These are phyloP conservation scores for Aschersonia sp. DNA, from an alignment of 2,329 filamentous ascomycete genomes.

Conservation along the genomic window DNA sequence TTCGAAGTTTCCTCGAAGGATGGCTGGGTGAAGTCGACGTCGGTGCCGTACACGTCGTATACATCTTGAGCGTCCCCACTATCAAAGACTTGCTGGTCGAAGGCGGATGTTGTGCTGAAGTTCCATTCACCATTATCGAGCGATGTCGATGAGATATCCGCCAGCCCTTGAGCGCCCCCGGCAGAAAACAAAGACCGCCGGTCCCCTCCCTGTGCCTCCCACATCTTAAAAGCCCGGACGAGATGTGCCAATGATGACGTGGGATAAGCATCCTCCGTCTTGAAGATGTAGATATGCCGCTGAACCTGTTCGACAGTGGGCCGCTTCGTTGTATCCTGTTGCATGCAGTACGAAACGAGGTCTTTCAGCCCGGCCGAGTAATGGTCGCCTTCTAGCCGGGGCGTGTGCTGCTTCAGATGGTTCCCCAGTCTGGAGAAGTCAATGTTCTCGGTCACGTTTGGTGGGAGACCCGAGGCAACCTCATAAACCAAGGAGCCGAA, in stretches of 20 bases:
- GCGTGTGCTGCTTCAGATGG: slow-evolving; percentile 45
- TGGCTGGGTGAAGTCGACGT: slow-evolving; percentile 35
- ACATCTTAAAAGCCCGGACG: slow-evolving; percentile 57
- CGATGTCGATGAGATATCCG: slow-evolving; percentile 26
- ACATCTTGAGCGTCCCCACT: slow-evolving; percentile 42
- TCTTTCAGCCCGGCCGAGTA: slow-evolving; percentile 57
- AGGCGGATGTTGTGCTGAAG: slow-evolving; percentile 50
- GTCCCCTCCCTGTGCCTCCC: slow-evolving; percentile 61
- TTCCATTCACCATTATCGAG: slow-evolving; percentile 49
- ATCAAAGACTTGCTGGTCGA: slow-evolving; percentile 42
- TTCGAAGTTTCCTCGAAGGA: slow-evolving; percentile 34
- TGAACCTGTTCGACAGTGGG: slow-evolving; percentile 58
- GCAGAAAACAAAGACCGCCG: slow-evolving; percentile 49
- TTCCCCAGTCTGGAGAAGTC: slow-evolving; percentile 34
- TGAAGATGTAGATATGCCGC: slow-evolving; percentile 52
- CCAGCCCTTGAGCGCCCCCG: slow-evolving; percentile 41
- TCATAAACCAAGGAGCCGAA: slow-evolving; percentile 72
- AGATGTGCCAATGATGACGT: slow-evolving; percentile 48
- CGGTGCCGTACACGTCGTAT: slow-evolving; percentile 44
- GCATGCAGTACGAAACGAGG: slow-evolving; percentile 59
- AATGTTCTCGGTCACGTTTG: slow-evolving; percentile 44
- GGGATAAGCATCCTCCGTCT: slow-evolving; percentile 48
- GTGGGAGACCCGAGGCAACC: slow-evolving; percentile 64
- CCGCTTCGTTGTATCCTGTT: slow-evolving; percentile 51
- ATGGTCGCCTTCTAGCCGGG: slow-evolving; percentile 54